phyloP scores from a whole-genome alignment of 257 asterid genomes.

The Dorcoceras hygrometricum region DNA sequence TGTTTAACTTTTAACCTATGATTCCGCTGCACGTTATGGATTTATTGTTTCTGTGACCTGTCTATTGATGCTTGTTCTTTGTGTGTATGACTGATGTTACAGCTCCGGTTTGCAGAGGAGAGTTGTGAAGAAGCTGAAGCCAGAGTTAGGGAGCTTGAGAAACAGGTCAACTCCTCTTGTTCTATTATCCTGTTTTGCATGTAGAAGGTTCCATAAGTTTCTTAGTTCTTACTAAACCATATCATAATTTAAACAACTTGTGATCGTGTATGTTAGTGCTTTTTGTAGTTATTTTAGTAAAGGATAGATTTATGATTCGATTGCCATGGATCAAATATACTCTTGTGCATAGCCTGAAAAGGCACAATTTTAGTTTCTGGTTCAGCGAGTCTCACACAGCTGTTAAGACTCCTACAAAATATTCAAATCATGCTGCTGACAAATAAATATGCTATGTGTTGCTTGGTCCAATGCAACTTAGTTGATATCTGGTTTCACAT shows the following conservation, averaged over 20 bases:
- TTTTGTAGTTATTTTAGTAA: neutral
- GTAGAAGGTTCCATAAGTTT: constrained; percentile 21
- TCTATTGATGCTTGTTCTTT: constrained; percentile 20
- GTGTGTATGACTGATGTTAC: constrained; percentile 33
- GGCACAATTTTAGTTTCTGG: constrained; percentile 20
- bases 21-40: neutral
- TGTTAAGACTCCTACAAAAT: constrained; percentile 1
- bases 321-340: neutral
- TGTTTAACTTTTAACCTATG: constrained; percentile 19
- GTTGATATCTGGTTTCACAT: neutral
- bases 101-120: constrained; percentile 83
- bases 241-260: constrained; percentile 15
- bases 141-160: constrained; percentile 94
- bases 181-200: constrained; percentile 14
- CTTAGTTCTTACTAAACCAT: constrained; percentile 19
- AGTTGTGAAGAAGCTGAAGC: constrained; percentile 77
- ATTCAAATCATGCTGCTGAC: constrained; percentile 4
- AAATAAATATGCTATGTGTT: neutral
- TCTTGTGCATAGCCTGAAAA: constrained; percentile 11
- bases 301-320: too few species aligned
- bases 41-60: constrained; percentile 19
- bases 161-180: constrained; percentile 54
- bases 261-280: neutral
- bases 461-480: constrained; percentile 1
- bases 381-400: constrained; percentile 11